These are phyloP conservation scores for Trametes versicolor DNA, from an alignment of 1,284 basidiomycete species.

Conservation along the genomic window DNA sequence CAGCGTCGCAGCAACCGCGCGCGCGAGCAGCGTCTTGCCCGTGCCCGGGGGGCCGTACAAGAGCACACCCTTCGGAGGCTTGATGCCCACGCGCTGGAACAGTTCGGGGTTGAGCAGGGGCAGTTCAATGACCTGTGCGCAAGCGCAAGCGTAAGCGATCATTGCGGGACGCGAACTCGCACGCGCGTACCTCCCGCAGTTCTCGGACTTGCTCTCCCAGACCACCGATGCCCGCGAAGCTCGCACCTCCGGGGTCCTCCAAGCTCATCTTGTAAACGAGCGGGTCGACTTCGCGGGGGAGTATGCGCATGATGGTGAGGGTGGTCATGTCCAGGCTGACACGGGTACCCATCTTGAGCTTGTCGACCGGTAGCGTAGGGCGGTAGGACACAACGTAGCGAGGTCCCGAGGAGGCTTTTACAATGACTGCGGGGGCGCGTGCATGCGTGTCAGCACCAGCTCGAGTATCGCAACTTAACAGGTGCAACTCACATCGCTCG, in stretches of 20 bases:
- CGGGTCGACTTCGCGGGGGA: constrained; percentile 98
- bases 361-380: constrained; percentile 89
- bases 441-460: neutral
- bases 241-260: constrained; percentile 95
- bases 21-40: constrained; percentile 95
- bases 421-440: constrained; percentile 77
- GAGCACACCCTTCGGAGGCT: constrained; percentile 93
- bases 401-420: constrained; percentile 98
- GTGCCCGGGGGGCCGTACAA: constrained; percentile 95
- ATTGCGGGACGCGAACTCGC: neutral
- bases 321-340: constrained; percentile 99
- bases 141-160: neutral
- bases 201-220: constrained; percentile 97
- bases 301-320: constrained; percentile 97
- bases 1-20: constrained; percentile 96
- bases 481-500: constrained; percentile 84
- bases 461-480: neutral
- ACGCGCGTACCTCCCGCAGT: constrained; percentile 79
- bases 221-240: constrained; percentile 98
- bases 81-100: constrained; percentile 96
- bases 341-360: constrained; percentile 94
- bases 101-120: constrained; percentile 96
- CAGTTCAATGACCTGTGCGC: constrained; percentile 88
- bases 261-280: constrained; percentile 99
- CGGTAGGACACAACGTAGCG: constrained; percentile 99